These are phyloP conservation scores for Penicillium longicatenatum DNA, from an alignment of 495 filamentous ascomycete genomes.

Conservation along the genomic window DNA sequence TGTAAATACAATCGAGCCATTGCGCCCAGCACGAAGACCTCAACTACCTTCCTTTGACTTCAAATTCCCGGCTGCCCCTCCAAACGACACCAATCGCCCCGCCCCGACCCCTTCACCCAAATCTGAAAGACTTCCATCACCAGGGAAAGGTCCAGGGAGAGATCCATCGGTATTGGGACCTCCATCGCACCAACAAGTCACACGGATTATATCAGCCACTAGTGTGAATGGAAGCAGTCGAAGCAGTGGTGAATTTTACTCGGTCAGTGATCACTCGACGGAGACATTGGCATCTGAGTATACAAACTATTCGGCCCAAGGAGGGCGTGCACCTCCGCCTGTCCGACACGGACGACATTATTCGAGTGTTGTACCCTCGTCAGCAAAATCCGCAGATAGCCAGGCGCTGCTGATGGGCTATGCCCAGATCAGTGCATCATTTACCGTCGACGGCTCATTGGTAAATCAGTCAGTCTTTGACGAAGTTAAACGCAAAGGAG, in stretches of 20 bases:
- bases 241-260: constrained; percentile 94
- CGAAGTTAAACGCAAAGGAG: constrained; percentile 91
- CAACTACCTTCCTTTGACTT: constrained; percentile 60
- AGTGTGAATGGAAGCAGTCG: constrained; percentile 67
- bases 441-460: constrained; percentile 87
- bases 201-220: constrained; percentile 71
- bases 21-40: constrained; percentile 39
- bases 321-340: constrained; percentile 44
- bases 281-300: constrained; percentile 95
- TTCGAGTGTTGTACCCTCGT: constrained; percentile 55
- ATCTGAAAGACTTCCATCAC: constrained; percentile 19
- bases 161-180: constrained; percentile 26
- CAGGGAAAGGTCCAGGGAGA: constrained; percentile 12
- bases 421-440: constrained; percentile 90
- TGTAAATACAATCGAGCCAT: constrained; percentile 24
- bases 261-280: constrained; percentile 87
- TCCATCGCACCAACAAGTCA: constrained; percentile 59
- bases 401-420: constrained; percentile 98
- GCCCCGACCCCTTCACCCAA: constrained; percentile 38
- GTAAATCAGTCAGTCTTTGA: constrained; percentile 90
- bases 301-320: constrained; percentile 61
- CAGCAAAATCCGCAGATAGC: constrained; percentile 47
- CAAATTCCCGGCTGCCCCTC: constrained; percentile 61
- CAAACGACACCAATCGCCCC: constrained; percentile 38
- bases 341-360: constrained; percentile 59